Evolutionary conservation across 1,139 yeast species (phyloP), one percentile per base, ranked within the genome.

Genomic region (Wickerhamomyces sp.): DNA sequence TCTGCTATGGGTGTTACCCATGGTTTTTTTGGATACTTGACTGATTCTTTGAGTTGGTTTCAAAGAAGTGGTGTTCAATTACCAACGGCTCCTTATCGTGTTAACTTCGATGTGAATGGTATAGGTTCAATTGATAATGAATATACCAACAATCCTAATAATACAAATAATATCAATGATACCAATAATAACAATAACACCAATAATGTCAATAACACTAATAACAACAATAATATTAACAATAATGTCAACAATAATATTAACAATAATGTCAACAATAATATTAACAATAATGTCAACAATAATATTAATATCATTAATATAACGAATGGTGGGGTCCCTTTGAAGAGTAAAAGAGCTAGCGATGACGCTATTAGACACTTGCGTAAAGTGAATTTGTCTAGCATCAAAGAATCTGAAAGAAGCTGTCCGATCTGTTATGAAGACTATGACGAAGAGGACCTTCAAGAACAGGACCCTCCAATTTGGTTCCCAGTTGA

Each of bases 361-460:
- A 40, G 50, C 3, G 47, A 44, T 18, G 46, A 48, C 22, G 49
- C 47, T n/a, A 49, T 49, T 21, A 35, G 37, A 7, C 46, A 47
- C 16, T 36, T 49, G 25, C 28, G 40, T 7, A 28, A 40, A 7
- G 30, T 49, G 1, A 40, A 46, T 14, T 47, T 46, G 1, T 5
- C 17, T 2, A 28, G 32, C 7, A 33, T 49, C 10, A 28, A 31
- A 7, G 40, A 37, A n/a, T n/a, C 39, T n/a, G 48, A 46, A 20
- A 39, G 35, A 17, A 20, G 37, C 3, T 50, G 54, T 28, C 37
- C 53, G 5, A 46, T 50, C 28, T 50, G 54, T 33, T 50, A 47
- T 30, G 54, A 50, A 21, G 26, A 35, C 1, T 50, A 42, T 27
- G 48, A 46, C 15, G 50, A 31, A 26, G 29, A 5, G 14, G 13